Base-by-base conservation (phyloP, 768 basidiomycete genomes). In the Mycena vitilis region DNA sequence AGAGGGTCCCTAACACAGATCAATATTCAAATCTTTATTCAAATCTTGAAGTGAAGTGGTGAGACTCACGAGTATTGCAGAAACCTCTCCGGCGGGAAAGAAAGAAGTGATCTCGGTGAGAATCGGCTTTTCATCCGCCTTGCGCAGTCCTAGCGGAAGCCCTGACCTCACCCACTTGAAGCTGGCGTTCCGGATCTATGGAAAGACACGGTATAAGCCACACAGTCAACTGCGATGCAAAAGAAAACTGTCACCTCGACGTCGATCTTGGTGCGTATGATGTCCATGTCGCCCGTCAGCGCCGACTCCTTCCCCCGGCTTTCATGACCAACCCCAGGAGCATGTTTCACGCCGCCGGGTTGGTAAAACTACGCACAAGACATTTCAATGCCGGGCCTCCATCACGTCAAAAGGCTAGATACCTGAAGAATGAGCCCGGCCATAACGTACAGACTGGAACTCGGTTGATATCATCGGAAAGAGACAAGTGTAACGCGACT, bases 391-490 rank as follows among this genome's bases (percentile, higher is more conserved):
- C n/a, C 3, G 2, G 5, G 9, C 9, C 2, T 16, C 18, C 18
- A 13, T n/a, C 38, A 18, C 40, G 9, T 34, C 20, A 15, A 4
- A 42, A 44, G 10, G 10, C n/a, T 1, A 59, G 25, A 13, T 60
- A 66, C 65, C 34, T 72, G 68, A 18, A 72, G 36, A 22, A 70
- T 63, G 2, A 72, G n/a, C 38, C 68, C 68, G 9, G 68, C 61
- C 1, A 85, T 67, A n/a, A 79, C n/a, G 40, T 71, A 60, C 30
- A 68, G 40, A 22, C 69, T 70, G 42, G n/a, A 30, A 59, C 4
- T 55, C 4, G 11, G 40, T 42, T 16, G 20, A 4, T 20, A 13
- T 36, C 4, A 54, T 44, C 23, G 25, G 16, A 30, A 30, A 4
- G 12, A 60, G 30, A 12, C 9, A 23, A n/a, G 6, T 18, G 6